Base-by-base conservation (phyloP, 1,139 yeast species). In the Yarrowia galli region DNA sequence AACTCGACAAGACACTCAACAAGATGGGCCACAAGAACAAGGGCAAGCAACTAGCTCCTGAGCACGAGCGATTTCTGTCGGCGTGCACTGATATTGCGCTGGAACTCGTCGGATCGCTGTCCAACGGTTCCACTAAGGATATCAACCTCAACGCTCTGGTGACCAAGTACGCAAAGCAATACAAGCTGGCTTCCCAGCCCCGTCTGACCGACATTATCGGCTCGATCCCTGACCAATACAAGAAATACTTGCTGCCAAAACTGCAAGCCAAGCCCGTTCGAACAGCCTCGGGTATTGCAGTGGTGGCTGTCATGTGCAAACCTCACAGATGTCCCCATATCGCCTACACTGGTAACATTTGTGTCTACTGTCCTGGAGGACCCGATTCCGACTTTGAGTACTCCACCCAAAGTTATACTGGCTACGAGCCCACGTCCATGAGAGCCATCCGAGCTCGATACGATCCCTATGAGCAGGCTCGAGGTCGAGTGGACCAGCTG, bases 291-390 rank as follows among this genome's bases (percentile, higher is more conserved):
- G 99, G 82, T 75, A 96, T 95, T 70, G 99, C 99, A 8, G 99
- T 95, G 25, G 99, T 95, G 65, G 99, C 99, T 0, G 98, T 96
- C 45, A 95, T 96, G 98, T 95, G 98, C 81, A 96, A 95, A 78
- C 99, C 99, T 3, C 99, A 95, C 79, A 85, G 99, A 81, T 95
- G 99, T 80, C 99, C 99, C 40, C 99, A 95, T 78, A 96, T 95
- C 75, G 98, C 99, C 40, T 96, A 95, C 78, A 95, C 99, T 0
- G 99, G 99, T 70, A 95, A 95, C 75, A 95, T 95, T 71, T 95
- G 99, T 82, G 99, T 95, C 18, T 95, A 95, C 77, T 95, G 99
- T 80, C 99, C 99, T 5, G 99, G 99, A 69, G 99, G 99, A 0
- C 99, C 99, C 1, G 99, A 95, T 78, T 89, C 97, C 1, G 99